A percentile compares a stretch with the other conserved stretches of the same genome.
Conservation (phyloP, 306 rosid genomes). For the Lathyrus tuberosus region DNA sequence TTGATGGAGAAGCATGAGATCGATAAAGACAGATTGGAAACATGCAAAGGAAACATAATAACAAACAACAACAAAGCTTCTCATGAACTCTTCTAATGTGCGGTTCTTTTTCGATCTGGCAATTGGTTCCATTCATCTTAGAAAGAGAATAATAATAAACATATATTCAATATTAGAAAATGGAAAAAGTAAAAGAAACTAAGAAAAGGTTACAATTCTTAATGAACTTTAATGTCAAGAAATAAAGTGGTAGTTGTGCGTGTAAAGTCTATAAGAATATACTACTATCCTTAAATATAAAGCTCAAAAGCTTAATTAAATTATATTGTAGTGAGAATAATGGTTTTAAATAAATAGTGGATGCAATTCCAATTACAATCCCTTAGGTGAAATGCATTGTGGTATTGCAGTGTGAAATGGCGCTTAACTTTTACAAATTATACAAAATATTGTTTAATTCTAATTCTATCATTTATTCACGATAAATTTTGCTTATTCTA, state of each 20-base stretch:
- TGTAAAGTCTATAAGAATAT: conserved; percentile 28
- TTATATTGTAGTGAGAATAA: too few species aligned
- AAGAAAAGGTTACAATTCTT: conserved; percentile 28
- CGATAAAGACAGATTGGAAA: conserved; percentile 47
- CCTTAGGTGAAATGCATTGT: too few species aligned
- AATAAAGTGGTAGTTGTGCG: conserved; percentile 51
- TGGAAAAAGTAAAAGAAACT: conserved; percentile 22
- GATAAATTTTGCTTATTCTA: too few species aligned
- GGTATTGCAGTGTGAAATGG: too few species aligned
- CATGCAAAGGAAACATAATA: conserved; percentile 30
- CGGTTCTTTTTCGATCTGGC: conserved; percentile 44
- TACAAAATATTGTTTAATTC: too few species aligned
- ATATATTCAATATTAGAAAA: conserved; percentile 4
- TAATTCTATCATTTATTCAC: too few species aligned
- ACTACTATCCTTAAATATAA: too few species aligned
- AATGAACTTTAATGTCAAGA: conserved; percentile 41
- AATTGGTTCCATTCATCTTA: background rate
- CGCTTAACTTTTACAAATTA: too few species aligned
- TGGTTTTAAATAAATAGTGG: too few species aligned
- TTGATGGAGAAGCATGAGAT: conserved; percentile 40
- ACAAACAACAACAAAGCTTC: conserved; percentile 36
- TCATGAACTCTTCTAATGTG: conserved; percentile 30
- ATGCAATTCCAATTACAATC: too few species aligned
- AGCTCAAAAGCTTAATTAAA: too few species aligned
- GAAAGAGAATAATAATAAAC: conserved; percentile 23